Conservation (phyloP, 805 yeast genomes). For the Debaryomyces prosopidis region DNA sequence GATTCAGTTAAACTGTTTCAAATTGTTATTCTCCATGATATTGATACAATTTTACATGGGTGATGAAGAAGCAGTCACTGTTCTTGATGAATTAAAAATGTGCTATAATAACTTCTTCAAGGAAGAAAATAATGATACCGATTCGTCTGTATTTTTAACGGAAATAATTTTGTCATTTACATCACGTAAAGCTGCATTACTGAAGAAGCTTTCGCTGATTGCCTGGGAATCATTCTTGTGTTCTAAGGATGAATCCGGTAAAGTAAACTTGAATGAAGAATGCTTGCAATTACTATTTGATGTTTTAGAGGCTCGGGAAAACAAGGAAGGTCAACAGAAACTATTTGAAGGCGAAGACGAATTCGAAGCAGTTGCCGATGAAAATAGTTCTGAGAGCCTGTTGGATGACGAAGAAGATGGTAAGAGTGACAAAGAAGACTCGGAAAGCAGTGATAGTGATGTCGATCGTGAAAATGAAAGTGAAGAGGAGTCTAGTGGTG, state of each 20-base stretch:
- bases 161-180: constrained; percentile 47
- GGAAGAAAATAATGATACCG: constrained; percentile 23
- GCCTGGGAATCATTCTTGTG: constrained; percentile 46
- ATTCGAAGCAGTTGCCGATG: constrained; percentile 23
- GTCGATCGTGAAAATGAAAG: constrained; percentile 10
- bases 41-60: constrained; percentile 77
- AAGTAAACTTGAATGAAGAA: constrained; percentile 26
- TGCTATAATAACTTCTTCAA: constrained; percentile 52
- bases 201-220: constrained; percentile 36
- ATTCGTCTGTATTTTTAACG: constrained; percentile 36
- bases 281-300: constrained; percentile 37
- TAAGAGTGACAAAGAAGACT: constrained; percentile 21
- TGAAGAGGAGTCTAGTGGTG: constrained; percentile 24
- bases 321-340: constrained; percentile 74
- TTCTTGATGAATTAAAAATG: constrained; percentile 68
- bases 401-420: constrained; percentile 26
- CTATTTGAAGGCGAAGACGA: constrained; percentile 65
- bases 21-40: constrained; percentile 73
- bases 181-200: constrained; percentile 37
- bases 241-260: constrained; percentile 23
- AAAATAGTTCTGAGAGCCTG: constrained; percentile 21
- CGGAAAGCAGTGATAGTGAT: constrained; percentile 26
- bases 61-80: constrained; percentile 71
- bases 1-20: constrained; percentile 62
- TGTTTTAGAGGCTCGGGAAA: constrained; percentile 60